Conservation (phyloP, 768 basidiomycete genomes). For the Austroboletus eburneus region DNA sequence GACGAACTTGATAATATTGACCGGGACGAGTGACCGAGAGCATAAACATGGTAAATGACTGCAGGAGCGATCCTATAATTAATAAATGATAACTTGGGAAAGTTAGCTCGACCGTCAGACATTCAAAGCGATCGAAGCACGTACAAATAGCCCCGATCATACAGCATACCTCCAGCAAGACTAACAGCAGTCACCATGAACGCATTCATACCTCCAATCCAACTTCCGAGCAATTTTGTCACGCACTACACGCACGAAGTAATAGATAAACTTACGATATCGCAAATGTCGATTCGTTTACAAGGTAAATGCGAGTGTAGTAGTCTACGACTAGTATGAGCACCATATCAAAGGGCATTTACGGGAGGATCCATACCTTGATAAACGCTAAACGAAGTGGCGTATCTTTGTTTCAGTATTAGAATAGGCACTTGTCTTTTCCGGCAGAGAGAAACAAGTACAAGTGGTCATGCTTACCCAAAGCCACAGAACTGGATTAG, state of each 20-base stretch:
- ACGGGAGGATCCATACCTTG: conserved; percentile 27
- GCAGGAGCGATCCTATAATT: conserved; percentile 41
- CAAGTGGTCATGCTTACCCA: conserved; percentile 18
- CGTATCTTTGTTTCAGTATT: conserved; percentile 25
- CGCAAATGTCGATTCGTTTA: conserved; percentile 29
- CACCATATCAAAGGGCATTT: background rate
- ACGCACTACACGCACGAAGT: background rate
- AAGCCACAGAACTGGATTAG: conserved; percentile 32
- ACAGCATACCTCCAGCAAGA: conserved; percentile 41
- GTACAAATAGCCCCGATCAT: conserved; percentile 52
- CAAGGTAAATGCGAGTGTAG: conserved; percentile 36
- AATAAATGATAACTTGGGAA: conserved; percentile 39
- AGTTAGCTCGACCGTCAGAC: conserved; percentile 1
- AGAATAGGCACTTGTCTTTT: background rate
- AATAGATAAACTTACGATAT: conserved; percentile 32
- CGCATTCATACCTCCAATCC: conserved; percentile 47
- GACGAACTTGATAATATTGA: conserved; percentile 40
- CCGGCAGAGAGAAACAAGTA: too few species aligned
- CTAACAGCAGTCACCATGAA: conserved; percentile 37
- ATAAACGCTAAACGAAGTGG: conserved; percentile 38
- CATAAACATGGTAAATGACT: conserved; percentile 40
- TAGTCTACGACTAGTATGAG: conserved; percentile 28
- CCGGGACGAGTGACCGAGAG: conserved; percentile 41
- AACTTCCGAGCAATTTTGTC: conserved; percentile 18
- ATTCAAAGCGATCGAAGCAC: too few species aligned